Evolutionary conservation across 495 filamentous ascomycete species (phyloP), one percentile per base, ranked within the genome.

Genomic region (Xylaria flabelliformis): DNA sequence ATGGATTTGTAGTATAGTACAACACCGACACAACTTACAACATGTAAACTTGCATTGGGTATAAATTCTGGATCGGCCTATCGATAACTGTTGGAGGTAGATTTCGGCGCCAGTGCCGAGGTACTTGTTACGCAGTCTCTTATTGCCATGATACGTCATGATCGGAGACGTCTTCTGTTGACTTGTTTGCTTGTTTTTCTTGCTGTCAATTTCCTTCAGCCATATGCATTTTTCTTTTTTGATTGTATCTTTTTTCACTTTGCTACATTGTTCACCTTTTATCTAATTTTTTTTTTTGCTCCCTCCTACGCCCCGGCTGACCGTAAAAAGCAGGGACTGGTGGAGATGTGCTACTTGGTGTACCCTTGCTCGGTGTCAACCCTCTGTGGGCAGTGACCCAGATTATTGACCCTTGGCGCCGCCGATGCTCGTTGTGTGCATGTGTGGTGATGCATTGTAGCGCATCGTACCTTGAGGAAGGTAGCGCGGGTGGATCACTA

Each of bases 401-500:
- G 55, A 29, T 21, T 42, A 42, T 42, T 42, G 10, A 59, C 29
- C 29, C 55, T 36, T 59, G 55, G 55, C 55, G 55, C 26, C 55
- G 55, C 26, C 32, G 55, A 62, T 36, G 58, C 58, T 62, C 34
- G 58, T 62, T 36, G 34, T 62, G 61, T 26, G 59, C 59, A 63
- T 63, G 59, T 63, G 59, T 41, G 61, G 21, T 44, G 53, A 26
- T 56, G 58, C 55, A 36, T n/a, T 32, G 12, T 29, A 36, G 55
- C 26, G 26, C 58, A 61, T 21, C 34, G 58, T 39, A 61, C 58
- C 58, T 61, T 61, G 58, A 59, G 58, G 58, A 10, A 39, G 58
- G 58, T n/a, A 61, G 19, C 12, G 32, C 21, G 58, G 58, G 58
- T 19, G 58, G 58, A 21, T n/a, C 58, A 21, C 58, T 61, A 61